These are phyloP conservation scores for Penicillium riverlandense DNA, from an alignment of 495 filamentous ascomycete species.

Conservation along the genomic window DNA sequence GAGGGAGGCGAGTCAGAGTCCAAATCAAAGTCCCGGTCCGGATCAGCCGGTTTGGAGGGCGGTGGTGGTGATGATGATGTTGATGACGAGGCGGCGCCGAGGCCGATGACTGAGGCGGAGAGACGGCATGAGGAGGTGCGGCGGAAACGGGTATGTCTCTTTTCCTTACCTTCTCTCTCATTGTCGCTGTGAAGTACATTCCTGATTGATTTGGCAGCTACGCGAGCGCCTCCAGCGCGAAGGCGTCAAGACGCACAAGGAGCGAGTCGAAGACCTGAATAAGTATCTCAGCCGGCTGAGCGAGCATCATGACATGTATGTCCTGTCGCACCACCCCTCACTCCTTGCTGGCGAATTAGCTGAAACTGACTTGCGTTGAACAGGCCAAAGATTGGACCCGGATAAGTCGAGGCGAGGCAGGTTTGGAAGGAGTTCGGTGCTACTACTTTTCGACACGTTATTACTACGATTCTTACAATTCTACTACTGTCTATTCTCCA, in stretches of 20 bases:
- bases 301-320: slow-evolving; percentile 95
- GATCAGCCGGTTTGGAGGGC: too few relatives aligned
- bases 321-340: slow-evolving; percentile 2
- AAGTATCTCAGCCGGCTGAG: slow-evolving; percentile 84
- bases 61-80: neutral
- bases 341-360: too few relatives aligned
- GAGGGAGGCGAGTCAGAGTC: too few relatives aligned
- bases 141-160: slow-evolving; percentile 64
- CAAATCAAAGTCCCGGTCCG: too few relatives aligned
- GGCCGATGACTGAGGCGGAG: slow-evolving; percentile 80
- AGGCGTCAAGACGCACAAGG: slow-evolving; percentile 91
- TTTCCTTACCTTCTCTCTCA: neutral
- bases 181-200: neutral
- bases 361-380: neutral
- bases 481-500: too few relatives aligned
- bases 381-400: slow-evolving; percentile 70
- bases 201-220: slow-evolving; percentile 30
- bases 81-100: slow-evolving; percentile 3
- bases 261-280: slow-evolving; percentile 93
- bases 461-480: too few relatives aligned
- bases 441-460: neutral
- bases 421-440: neutral
- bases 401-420: slow-evolving; percentile 30
- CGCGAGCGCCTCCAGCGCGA: slow-evolving; percentile 73
- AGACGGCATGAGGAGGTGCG: slow-evolving; percentile 69